Base-by-base conservation (phyloP, 805 yeast species). In the Saturnispora ahearnii region DNA sequence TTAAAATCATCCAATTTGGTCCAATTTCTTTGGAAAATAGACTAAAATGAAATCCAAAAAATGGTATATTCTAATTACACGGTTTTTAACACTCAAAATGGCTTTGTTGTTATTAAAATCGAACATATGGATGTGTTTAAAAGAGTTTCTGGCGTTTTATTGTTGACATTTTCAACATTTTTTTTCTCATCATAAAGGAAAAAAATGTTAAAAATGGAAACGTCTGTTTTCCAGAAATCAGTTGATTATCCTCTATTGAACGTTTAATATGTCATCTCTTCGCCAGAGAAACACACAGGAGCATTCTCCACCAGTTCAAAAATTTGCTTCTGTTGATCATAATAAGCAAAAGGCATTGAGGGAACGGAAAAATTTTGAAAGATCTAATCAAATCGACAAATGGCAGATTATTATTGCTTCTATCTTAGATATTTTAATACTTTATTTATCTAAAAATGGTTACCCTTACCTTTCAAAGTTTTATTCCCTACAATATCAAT, bases 401-500 rank as follows among this genome's bases (percentile, higher is more conserved):
- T 43, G 55, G 32, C 59, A 55, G 51, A 61, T 61, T n/a, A 32
- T 26, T 9, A n/a, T 54, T 10, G 44, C 64, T 5, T n/a, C 58
- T 8, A 8, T 52, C 2, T 47, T 60, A 26, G 55, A 60, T 34
- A 15, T 50, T 6, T 15, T 46, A 3, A 47, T 64, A 4, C 40
- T 58, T 30, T 33, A 48, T 7, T 44, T 57, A 13, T 54, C 63
- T 3, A 32, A 42, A 44, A 58, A 52, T 32, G 53, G 49, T 9
- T 33, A 66, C 15, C 64, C 69, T 1, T 46, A 47, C 13, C 58
- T 62, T 18, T 44, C 55, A 38, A 73, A 72, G 58, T 73, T 75
- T 50, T 58, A 71, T 40, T 62, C 60, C 30, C 54, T 77, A 41
- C 79, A 74, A 51, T 68, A 76, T 58, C 56, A 54, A 41, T 60